These are phyloP conservation scores for Fusarium sp. DNA, from an alignment of 2,329 filamentous ascomycete species.

Conservation along the genomic window DNA sequence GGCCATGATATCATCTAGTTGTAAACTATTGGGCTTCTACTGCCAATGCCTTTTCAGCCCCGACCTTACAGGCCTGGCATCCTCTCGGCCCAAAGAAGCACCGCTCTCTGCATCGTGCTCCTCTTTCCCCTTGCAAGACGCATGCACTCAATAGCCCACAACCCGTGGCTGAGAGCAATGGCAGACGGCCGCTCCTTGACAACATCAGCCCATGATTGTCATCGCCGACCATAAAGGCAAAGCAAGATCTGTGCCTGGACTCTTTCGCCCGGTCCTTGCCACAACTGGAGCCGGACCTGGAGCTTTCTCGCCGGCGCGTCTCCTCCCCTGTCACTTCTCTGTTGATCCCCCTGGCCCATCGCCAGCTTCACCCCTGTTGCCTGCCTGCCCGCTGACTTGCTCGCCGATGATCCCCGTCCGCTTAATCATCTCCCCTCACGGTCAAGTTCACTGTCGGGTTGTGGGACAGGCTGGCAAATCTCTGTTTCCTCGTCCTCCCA, in stretches of 20 bases:
- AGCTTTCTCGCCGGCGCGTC: conserved; percentile 10
- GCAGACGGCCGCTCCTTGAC: not conserved
- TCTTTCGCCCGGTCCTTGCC: conserved; percentile 17
- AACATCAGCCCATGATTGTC: not conserved
- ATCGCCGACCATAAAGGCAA: not conserved
- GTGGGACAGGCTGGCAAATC: not conserved
- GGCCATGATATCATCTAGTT: not conserved
- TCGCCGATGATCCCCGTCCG: not conserved
- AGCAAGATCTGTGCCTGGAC: conserved; percentile 3
- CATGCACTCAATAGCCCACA: not conserved
- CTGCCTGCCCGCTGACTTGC: not conserved
- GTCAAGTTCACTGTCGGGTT: not conserved
- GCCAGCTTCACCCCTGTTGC: not conserved
- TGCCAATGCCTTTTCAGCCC: not conserved
- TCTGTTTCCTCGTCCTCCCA: not conserved
- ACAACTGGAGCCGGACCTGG: conserved; percentile 14
- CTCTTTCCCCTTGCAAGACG: not conserved
- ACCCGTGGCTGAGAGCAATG: not conserved
- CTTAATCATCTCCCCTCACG: not conserved
- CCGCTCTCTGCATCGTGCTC: not conserved
- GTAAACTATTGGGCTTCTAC: not conserved
- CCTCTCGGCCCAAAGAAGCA: not conserved
- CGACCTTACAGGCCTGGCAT: not conserved
- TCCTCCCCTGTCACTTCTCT: not conserved
- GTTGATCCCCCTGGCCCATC: conserved; percentile 4